Evolutionary conservation across 2,329 filamentous ascomycete species (phyloP).

Genomic region (Gnomoniopsis sp.): DNA sequence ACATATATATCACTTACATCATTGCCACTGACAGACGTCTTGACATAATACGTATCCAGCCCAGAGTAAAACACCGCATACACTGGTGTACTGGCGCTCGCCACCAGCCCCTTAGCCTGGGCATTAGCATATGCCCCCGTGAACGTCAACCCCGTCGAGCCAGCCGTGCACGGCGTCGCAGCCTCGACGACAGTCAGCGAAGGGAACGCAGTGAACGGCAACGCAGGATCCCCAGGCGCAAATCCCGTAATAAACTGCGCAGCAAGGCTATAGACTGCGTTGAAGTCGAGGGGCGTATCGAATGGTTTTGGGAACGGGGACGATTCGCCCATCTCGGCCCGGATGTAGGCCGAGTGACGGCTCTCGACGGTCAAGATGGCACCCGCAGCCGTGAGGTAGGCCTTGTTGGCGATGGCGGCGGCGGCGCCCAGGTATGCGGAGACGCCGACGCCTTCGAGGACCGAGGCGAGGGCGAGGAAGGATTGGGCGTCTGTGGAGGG

Average conservation of each 20-base stretch:
- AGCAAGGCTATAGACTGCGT: slow-evolving; percentile 63
- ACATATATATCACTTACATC: slow-evolving; percentile 14
- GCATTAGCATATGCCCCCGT: slow-evolving; percentile 22
- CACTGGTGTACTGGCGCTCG: slow-evolving; percentile 10
- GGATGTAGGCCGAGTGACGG: slow-evolving; percentile 61
- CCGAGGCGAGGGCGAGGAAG: slow-evolving; percentile 49
- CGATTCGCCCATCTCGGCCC: slow-evolving; percentile 41
- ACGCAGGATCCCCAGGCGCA: slow-evolving; percentile 47
- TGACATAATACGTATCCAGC: slow-evolving; percentile 25
- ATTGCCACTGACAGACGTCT: slow-evolving; percentile 12
- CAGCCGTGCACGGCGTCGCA: slow-evolving; percentile 18
- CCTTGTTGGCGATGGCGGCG: slow-evolving; percentile 51
- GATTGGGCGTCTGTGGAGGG: slow-evolving; percentile 40
- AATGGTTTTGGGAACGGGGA: slow-evolving; percentile 60
- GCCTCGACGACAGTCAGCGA: slow-evolving; percentile 30
- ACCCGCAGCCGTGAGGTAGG: slow-evolving; percentile 58
- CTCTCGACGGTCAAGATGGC: slow-evolving; percentile 64
- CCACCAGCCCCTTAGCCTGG: slow-evolving; percentile 10
- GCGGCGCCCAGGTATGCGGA: slow-evolving; percentile 62
- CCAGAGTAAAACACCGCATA: slow-evolving; percentile 26
- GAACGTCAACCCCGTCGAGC: slow-evolving; percentile 20
- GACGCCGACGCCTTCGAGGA: slow-evolving; percentile 57
- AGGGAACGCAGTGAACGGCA: slow-evolving; percentile 62
- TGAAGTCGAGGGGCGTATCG: slow-evolving; percentile 55
- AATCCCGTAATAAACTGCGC: slow-evolving; percentile 58